Conservation (phyloP, 2,329 filamentous ascomycete genomes). For the Penicillium carneum region DNA sequence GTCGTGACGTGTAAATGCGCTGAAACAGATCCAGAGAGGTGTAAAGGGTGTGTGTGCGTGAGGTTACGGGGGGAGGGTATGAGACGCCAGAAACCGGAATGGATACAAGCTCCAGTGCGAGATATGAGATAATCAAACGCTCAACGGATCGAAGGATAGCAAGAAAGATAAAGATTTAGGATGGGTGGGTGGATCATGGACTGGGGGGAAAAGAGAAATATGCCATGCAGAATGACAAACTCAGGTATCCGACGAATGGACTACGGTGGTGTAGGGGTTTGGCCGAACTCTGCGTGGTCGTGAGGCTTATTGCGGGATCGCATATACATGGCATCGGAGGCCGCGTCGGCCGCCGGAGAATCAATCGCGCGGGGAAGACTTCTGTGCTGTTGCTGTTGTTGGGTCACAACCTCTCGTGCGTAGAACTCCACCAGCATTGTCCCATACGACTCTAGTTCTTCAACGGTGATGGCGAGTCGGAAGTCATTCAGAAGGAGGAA, state of each 20-base stretch:
- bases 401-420: slow-evolving; percentile 82
- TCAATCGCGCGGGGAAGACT: slow-evolving; percentile 33
- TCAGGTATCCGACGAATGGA: slow-evolving; percentile 2
- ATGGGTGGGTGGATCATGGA: neutral
- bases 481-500: slow-evolving; percentile 97
- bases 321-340: slow-evolving; percentile 47
- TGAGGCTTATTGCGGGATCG: slow-evolving; percentile 40
- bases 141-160: slow-evolving; percentile 12
- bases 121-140: slow-evolving; percentile 16
- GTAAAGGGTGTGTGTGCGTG: slow-evolving; percentile 6
- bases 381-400: slow-evolving; percentile 48
- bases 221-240: slow-evolving; percentile 4
- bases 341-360: slow-evolving; percentile 26
- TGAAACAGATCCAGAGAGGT: slow-evolving; percentile 22
- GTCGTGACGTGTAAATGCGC: slow-evolving; percentile 34
- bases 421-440: slow-evolving; percentile 99
- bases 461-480: slow-evolving; percentile 86
- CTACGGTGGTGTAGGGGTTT: slow-evolving; percentile 48
- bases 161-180: neutral
- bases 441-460: slow-evolving; percentile 94
- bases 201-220: slow-evolving; percentile 1
- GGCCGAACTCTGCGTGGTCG: slow-evolving; percentile 36
- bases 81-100: slow-evolving; percentile 26
- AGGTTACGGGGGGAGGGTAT: slow-evolving; percentile 26
- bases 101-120: slow-evolving; percentile 15